Evolutionary conservation across 176 grass and related monocot genomes (phyloP).

Genomic region (Eleusine indica): DNA sequence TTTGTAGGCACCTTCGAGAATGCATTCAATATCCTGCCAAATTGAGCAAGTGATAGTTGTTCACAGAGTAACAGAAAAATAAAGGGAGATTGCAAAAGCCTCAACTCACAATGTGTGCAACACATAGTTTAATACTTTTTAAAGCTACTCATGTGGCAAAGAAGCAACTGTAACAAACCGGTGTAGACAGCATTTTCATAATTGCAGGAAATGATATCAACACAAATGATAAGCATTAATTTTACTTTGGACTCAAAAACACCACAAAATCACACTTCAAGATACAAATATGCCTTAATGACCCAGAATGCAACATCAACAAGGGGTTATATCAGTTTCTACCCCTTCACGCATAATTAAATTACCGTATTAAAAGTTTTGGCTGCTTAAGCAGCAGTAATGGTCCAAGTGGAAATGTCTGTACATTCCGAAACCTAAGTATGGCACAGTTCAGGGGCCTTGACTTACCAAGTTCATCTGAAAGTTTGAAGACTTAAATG

Average conservation of each 20-base stretch:
- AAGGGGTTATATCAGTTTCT: neutral
- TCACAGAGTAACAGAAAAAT: neutral
- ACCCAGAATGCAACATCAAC: neutral
- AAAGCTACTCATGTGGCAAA: neutral
- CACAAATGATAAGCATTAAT: neutral
- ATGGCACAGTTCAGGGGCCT: neutral
- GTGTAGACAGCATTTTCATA: neutral
- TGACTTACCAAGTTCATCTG: neutral
- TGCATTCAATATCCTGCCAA: conserved; percentile 61
- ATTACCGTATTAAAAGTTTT: neutral
- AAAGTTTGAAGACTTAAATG: neutral
- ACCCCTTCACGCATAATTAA: neutral
- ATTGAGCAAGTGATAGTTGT: neutral
- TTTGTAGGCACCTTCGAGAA: conserved; percentile 58
- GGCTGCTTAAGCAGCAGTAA: neutral
- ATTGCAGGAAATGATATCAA: neutral
- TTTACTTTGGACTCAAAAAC: conserved; percentile 1
- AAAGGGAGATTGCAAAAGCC: neutral
- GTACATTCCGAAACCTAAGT: neutral
- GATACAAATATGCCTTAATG: neutral
- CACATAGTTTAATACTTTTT: neutral
- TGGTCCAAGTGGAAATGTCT: neutral
- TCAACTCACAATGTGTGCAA: neutral
- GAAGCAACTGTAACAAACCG: neutral
- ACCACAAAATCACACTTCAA: neutral